Evolutionary conservation across 352 stramenopile species (phyloP).

Genomic region (Plasmopara muralis): DNA sequence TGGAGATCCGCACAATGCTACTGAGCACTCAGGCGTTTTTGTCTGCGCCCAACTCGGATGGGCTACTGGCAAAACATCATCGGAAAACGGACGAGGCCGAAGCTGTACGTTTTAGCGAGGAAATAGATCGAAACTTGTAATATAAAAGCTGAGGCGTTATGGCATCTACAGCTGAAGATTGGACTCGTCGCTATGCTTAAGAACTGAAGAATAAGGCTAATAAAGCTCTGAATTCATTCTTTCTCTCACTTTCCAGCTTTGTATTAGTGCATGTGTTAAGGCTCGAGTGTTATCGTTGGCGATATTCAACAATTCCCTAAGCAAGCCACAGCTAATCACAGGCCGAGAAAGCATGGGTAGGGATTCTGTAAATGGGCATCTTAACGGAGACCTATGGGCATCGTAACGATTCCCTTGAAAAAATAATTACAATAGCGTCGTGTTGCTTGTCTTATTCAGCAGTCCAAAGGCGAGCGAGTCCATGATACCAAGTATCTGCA

Average conservation of each 20-base stretch:
- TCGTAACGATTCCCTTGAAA: constrained; percentile 12
- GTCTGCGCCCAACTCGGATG: no score
- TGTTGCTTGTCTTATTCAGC: constrained; percentile 40
- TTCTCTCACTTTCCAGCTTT: no score
- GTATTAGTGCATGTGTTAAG: no score
- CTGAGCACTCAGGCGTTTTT: constrained; percentile 95
- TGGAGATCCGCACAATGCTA: constrained; percentile 97
- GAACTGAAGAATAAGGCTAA: no score
- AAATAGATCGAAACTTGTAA: background rate
- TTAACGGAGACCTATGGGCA: background rate
- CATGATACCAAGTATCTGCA: constrained; percentile 65
- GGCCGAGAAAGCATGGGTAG: no score
- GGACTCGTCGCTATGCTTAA: constrained; percentile 65
- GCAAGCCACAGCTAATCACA: no score
- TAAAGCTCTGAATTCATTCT: no score
- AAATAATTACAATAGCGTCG: constrained; percentile 35
- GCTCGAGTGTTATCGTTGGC: no score
- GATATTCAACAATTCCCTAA: no score
- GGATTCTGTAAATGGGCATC: no score
- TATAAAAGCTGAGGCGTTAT: no score
- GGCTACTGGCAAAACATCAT: constrained; percentile 96
- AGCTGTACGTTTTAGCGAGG: constrained; percentile 44
- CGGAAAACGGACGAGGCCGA: constrained; percentile 95
- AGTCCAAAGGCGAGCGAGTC: constrained; percentile 53
- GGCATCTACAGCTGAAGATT: constrained; percentile 41